Percentiles rank a stretch among this genome's conserved stretches.
Conservation (phyloP, 2,329 filamentous ascomycete species). For the Sarocladium kiliense region DNA sequence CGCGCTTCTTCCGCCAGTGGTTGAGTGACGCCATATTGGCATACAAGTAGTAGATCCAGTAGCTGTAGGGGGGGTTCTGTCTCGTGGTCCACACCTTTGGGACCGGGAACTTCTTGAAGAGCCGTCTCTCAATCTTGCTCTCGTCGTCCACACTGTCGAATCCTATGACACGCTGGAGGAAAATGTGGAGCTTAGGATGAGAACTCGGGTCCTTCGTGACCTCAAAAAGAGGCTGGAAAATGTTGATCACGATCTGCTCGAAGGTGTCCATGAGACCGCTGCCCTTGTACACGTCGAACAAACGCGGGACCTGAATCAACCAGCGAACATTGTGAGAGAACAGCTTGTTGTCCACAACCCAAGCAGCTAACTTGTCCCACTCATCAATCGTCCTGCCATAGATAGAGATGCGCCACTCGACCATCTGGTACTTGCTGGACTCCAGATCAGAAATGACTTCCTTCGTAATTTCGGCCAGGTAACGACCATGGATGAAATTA, state of each 20-base stretch:
- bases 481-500: constrained; percentile 93
- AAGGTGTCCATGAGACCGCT: constrained; percentile 82
- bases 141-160: constrained; percentile 98
- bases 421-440: constrained; percentile 99
- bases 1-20: constrained; percentile 80
- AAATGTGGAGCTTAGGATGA: constrained; percentile 90
- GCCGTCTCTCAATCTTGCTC: constrained; percentile 87
- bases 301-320: constrained; percentile 89
- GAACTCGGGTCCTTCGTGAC: constrained; percentile 81
- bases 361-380: constrained; percentile 95
- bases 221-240: constrained; percentile 92
- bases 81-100: constrained; percentile 84
- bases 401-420: constrained; percentile 97
- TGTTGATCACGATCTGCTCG: constrained; percentile 83
- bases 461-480: constrained; percentile 94
- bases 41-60: constrained; percentile 98
- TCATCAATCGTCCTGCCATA: constrained; percentile 90
- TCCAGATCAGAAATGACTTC: constrained; percentile 97
- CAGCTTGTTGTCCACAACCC: constrained; percentile 97
- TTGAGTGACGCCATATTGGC: constrained; percentile 93
- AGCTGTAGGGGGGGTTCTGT: constrained; percentile 96
- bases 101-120: constrained; percentile 94
- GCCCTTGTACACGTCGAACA: constrained; percentile 94
- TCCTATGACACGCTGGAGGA: constrained; percentile 90
- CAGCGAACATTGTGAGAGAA: constrained; percentile 97